A percentile compares a stretch with the other conserved stretches of the same genome.
These are phyloP conservation scores for Verticillium klebahnii DNA, from an alignment of 2,329 filamentous ascomycete species.

Conservation along the genomic window DNA sequence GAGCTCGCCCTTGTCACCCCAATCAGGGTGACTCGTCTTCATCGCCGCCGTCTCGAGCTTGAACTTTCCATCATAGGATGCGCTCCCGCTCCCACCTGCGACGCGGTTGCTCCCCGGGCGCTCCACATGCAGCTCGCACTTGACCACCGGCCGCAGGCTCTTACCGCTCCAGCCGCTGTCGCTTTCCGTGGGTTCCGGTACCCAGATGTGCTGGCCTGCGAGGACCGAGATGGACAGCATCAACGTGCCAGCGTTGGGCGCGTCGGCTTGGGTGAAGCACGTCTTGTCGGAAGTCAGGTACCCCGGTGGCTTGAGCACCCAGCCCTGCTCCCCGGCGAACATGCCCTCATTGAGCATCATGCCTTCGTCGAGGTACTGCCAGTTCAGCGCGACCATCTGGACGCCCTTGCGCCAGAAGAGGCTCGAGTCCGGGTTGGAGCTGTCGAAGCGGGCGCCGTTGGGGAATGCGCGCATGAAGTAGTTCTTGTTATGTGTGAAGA, in stretches of 20 bases:
- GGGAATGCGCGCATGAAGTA: conserved; percentile 93
- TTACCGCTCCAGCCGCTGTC: conserved; percentile 24
- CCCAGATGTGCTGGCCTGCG: conserved; percentile 69
- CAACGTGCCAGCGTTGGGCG: conserved; percentile 48
- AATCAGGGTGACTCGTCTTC: conserved; percentile 60
- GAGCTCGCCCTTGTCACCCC: conserved; percentile 44
- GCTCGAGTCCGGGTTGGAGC: conserved; percentile 91
- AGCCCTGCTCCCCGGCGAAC: conserved; percentile 83
- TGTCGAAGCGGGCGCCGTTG: conserved; percentile 70
- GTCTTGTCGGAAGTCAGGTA: conserved; percentile 52
- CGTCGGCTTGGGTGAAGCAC: conserved; percentile 37
- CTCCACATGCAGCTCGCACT: conserved; percentile 77
- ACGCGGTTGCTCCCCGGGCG: conserved; percentile 37
- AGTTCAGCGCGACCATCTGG: conserved; percentile 97
- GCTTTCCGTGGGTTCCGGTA: conserved; percentile 38
- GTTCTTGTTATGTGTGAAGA: conserved; percentile 83
- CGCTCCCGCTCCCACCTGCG: conserved; percentile 31
- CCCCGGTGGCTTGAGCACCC: conserved; percentile 77
- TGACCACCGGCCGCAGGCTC: conserved; percentile 65
- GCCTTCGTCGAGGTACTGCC: conserved; percentile 89
- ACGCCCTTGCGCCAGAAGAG: conserved; percentile 90
- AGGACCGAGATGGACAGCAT: conserved; percentile 68
- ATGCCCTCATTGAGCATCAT: conserved; percentile 98
- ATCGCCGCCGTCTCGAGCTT: conserved; percentile 54
- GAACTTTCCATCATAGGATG: conserved; percentile 38